Percentiles rank a stretch among this genome's conserved stretches.
Conservation (phyloP, 1,139 yeast species). For the Hansenula lynferdii region DNA sequence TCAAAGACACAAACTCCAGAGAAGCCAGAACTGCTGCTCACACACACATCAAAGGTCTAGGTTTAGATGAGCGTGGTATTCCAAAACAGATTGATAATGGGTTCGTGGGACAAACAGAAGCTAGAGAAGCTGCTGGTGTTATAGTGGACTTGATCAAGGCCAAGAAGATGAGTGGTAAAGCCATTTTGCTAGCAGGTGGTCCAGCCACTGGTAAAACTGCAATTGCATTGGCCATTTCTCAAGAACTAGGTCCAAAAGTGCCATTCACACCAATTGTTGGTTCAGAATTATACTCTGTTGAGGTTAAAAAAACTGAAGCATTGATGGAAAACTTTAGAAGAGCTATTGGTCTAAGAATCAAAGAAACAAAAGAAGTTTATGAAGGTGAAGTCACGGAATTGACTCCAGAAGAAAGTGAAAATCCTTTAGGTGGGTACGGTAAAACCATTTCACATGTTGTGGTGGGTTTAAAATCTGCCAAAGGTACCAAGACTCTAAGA, state of each 20-base stretch:
- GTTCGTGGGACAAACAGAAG: conserved; percentile 90
- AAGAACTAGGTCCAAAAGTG: conserved; percentile 96
- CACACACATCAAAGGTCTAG: conserved; percentile 94
- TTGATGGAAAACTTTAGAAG: conserved; percentile 96
- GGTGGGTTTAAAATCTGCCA: conserved; percentile 91
- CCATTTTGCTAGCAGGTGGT: conserved; percentile 93
- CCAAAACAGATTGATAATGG: conserved; percentile 91
- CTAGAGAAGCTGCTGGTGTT: conserved; percentile 97
- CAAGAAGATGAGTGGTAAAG: conserved; percentile 93
- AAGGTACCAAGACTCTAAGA: conserved; percentile 90
- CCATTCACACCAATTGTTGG: conserved; percentile 99
- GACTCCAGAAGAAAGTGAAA: conserved; percentile 96
- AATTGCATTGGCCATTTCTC: conserved; percentile 90
- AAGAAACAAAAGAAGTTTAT: conserved; percentile 96
- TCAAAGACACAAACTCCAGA: conserved; percentile 45
- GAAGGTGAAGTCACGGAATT: conserved; percentile 98
- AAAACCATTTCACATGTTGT: conserved; percentile 93
- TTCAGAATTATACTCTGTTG: conserved; percentile 91
- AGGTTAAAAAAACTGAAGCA: conserved; percentile 95
- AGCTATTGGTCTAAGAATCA: conserved; percentile 93
- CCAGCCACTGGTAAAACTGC: conserved; percentile 99
- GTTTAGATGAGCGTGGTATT: conserved; percentile 83
- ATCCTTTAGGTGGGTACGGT: conserved; percentile 96
- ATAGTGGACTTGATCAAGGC: conserved; percentile 91
- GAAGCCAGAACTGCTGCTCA: conserved; percentile 86